Percentiles rank a stretch among this genome's conserved stretches.
Conservation (phyloP, 1,284 basidiomycete genomes). For the Leccinum huronense region DNA sequence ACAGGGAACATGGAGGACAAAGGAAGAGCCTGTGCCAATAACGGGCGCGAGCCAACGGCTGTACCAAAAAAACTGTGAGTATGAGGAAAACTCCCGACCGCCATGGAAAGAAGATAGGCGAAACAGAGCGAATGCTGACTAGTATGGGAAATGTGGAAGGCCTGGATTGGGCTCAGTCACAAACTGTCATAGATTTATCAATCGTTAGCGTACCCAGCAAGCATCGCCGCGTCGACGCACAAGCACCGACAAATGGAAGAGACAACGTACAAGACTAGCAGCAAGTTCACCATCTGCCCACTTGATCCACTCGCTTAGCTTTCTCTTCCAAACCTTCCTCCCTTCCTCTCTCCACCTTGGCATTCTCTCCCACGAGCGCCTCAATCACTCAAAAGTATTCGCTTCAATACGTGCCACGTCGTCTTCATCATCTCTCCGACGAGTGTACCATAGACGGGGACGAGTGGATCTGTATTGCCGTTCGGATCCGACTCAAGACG, state of each 20-base stretch:
- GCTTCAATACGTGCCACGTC: constrained; percentile 70
- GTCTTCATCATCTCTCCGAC: constrained; percentile 56
- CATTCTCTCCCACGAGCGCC: constrained; percentile 66
- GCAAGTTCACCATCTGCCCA: constrained; percentile 67
- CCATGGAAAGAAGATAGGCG: constrained; percentile 2
- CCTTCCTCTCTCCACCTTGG: constrained; percentile 63
- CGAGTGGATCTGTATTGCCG: constrained; percentile 38
- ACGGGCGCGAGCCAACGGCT: constrained; percentile 72
- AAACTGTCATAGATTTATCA: constrained; percentile 37
- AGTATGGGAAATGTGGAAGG: constrained; percentile 74
- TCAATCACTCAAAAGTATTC: constrained; percentile 82
- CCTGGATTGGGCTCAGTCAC: constrained; percentile 65
- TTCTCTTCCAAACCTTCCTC: constrained; percentile 59
- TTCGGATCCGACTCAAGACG: constrained; percentile 43
- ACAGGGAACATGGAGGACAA: constrained; percentile 54
- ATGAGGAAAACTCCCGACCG: not conserved
- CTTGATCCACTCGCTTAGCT: constrained; percentile 56
- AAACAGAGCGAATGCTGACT: constrained; percentile 42
- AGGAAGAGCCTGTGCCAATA: constrained; percentile 70
- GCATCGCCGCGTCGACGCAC: not conserved
- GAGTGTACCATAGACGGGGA: constrained; percentile 66
- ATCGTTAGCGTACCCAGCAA: constrained; percentile 4
- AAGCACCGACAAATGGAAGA: not conserved
- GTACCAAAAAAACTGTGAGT: not conserved
- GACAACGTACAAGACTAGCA: constrained; percentile 52